A percentile compares a stretch with the other conserved stretches of the same genome.
phyloP scores from a whole-genome alignment of 1,284 basidiomycete genomes.

The Heliocybe sulcata region DNA sequence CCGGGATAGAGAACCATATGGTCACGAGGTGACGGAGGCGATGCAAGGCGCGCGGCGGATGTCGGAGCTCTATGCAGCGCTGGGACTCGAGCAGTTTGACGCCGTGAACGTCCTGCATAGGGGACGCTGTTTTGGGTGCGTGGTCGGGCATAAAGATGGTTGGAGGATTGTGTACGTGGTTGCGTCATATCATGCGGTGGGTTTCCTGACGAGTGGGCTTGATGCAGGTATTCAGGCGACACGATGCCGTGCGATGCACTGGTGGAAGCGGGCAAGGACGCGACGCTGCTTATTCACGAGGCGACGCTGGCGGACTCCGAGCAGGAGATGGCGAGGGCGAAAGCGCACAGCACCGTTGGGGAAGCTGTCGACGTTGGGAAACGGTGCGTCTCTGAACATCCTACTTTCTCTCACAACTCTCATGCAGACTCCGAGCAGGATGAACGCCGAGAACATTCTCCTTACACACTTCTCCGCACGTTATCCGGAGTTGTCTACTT shows the following conservation, averaged over 20 bases:
- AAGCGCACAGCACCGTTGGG: slow-evolving; percentile 68
- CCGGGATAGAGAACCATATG: no score
- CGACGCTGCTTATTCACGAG: slow-evolving; percentile 88
- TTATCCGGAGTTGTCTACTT: slow-evolving; percentile 79
- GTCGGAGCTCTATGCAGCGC: slow-evolving; percentile 36
- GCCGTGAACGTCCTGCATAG: slow-evolving; percentile 74
- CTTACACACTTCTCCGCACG: slow-evolving; percentile 95
- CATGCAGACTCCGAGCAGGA: slow-evolving; percentile 35
- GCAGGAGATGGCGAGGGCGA: slow-evolving; percentile 25
- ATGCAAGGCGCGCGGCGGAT: no score
- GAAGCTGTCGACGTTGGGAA: slow-evolving; percentile 79
- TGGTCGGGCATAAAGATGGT: slow-evolving; percentile 61
- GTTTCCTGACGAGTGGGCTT: not conserved
- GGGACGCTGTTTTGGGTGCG: slow-evolving; percentile 63
- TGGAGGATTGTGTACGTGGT: slow-evolving; percentile 76
- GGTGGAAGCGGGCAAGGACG: slow-evolving; percentile 56
- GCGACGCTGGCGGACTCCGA: slow-evolving; percentile 76
- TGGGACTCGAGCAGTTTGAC: slow-evolving; percentile 48
- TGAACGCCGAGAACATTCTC: slow-evolving; percentile 78
- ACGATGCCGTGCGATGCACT: slow-evolving; percentile 75
- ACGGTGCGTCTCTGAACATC: slow-evolving; percentile 34
- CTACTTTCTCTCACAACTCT: not conserved
- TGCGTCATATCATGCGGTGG: slow-evolving; percentile 5
- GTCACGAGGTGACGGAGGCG: no score
- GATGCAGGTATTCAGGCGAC: slow-evolving; percentile 74